These are phyloP conservation scores for Eucalyptus leucophloia DNA, from an alignment of 345 rosid genomes.

Conservation along the genomic window DNA sequence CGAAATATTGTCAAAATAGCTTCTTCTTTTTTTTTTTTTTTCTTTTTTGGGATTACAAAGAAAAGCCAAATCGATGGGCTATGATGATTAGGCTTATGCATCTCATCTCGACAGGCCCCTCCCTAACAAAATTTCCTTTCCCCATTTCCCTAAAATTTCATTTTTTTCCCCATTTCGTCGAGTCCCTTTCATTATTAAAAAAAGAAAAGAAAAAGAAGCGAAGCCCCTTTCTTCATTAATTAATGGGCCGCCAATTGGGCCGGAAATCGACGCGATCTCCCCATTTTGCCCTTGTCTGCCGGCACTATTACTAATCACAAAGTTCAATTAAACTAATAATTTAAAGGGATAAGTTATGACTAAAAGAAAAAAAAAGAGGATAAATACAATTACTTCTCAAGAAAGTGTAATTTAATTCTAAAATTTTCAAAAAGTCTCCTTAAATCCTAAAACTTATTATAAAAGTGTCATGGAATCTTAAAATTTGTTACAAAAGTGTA, in stretches of 20 bases:
- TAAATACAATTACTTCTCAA: no score
- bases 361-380: no score
- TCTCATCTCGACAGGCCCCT: neutral
- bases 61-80: neutral
- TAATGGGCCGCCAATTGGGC: neutral
- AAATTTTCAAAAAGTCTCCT: no score
- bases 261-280: neutral
- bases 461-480: rapidly evolving
- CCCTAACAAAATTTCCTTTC: neutral
- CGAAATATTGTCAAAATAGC: neutral
- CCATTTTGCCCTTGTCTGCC: neutral
- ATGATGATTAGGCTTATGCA: neutral
- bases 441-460: no score
- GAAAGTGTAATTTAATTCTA: no score
- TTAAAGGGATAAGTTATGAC: no score
- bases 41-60: neutral
- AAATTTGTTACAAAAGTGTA: rapidly evolving
- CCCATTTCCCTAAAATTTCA: neutral
- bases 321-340: neutral
- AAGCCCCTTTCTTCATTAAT: neutral
- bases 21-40: no score
- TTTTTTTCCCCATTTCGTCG: neutral
- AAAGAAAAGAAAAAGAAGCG: no score
- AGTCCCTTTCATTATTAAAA: neutral
- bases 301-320: neutral